Evolutionary conservation across 352 stramenopile species (phyloP).

Genomic region (Hyaloperonospora brassicae): DNA sequence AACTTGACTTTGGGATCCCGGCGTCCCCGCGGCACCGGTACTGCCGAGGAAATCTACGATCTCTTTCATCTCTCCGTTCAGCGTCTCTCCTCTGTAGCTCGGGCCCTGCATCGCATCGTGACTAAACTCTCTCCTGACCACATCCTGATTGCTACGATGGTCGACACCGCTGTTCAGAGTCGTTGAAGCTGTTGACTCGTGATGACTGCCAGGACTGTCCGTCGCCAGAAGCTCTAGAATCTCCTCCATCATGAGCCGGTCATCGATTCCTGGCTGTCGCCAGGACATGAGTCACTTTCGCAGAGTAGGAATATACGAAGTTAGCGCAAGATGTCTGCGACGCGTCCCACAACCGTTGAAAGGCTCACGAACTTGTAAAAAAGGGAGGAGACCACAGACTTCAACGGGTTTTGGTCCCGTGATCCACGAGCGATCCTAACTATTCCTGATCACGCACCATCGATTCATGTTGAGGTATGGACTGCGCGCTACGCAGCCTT

Average conservation of each 20-base stretch:
- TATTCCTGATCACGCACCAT: constrained; percentile 50
- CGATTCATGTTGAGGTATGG: too few species aligned
- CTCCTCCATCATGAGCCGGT: constrained; percentile 27
- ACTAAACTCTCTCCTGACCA: neutral
- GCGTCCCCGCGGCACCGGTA: neutral
- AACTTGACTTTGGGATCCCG: neutral
- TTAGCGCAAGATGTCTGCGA: constrained; percentile 3
- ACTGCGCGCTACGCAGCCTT: too few species aligned
- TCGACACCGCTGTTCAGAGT: constrained; percentile 3
- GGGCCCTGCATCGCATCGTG: neutral
- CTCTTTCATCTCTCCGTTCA: constrained; percentile 2
- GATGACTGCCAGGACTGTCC: constrained; percentile 4
- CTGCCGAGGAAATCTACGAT: neutral
- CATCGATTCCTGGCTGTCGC: constrained; percentile 7
- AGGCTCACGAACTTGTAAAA: too few species aligned
- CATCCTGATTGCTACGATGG: neutral
- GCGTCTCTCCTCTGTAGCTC: neutral
- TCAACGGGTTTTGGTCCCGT: neutral
- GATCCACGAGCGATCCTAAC: too few species aligned
- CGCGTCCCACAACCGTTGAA: neutral
- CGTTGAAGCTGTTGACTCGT: constrained; percentile 3
- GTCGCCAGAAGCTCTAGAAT: constrained; percentile 21
- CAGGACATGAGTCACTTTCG: constrained; percentile 7
- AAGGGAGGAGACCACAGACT: constrained; percentile 26
- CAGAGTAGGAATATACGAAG: neutral